phyloP scores from a whole-genome alignment of 306 rosid genomes.

The Rosa chinensis region DNA sequence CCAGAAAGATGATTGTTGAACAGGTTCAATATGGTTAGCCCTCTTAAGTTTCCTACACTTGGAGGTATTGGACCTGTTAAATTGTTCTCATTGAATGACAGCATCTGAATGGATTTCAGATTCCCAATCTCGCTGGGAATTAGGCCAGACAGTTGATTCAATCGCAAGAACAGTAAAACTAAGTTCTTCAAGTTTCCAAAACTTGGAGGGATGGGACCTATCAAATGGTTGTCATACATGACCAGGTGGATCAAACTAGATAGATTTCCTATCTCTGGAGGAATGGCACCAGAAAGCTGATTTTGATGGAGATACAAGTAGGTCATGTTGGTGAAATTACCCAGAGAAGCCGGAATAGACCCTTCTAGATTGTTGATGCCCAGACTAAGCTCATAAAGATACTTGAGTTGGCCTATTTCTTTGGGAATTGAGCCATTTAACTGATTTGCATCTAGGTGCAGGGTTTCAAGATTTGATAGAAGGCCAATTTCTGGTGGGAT shows the following conservation, averaged over 20 bases:
- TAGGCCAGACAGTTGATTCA: not conserved
- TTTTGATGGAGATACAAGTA: too few species aligned
- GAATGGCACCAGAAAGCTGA: not conserved
- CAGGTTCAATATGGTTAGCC: not conserved
- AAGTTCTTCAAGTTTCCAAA: not conserved
- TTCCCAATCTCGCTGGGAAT: not conserved
- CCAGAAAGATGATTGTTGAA: not conserved
- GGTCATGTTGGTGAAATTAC: too few species aligned
- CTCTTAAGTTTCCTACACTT: not conserved
- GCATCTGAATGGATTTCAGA: too few species aligned
- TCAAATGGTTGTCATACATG: not conserved
- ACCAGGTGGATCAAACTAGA: not conserved
- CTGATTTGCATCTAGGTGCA: not conserved
- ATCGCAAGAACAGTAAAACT: not conserved
- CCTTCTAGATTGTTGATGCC: too few species aligned
- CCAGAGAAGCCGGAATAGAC: too few species aligned
- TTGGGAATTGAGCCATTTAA: slow-evolving; percentile 18
- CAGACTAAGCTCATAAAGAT: not conserved
- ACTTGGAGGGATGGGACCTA: not conserved
- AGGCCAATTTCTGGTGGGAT: slow-evolving; percentile 17
- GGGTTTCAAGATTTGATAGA: not conserved
- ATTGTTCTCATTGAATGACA: too few species aligned
- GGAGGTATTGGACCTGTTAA: not conserved
- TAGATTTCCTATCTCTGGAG: not conserved
- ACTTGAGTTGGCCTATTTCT: not conserved